These are phyloP conservation scores for Juncus inflexus DNA, from an alignment of 176 grass and related monocot species.

Conservation along the genomic window DNA sequence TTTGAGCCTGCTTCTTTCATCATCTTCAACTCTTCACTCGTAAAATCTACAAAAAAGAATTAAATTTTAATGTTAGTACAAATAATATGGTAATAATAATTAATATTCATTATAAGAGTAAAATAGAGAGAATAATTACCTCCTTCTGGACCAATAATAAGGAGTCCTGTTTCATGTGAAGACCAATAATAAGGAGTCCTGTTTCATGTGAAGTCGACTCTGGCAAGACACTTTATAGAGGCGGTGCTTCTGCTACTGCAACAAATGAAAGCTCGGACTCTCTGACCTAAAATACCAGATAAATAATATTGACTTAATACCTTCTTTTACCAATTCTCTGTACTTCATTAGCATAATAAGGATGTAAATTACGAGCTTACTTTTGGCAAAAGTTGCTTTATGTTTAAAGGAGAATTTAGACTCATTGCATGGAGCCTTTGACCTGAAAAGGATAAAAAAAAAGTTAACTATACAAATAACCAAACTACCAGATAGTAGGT, in stretches of 20 bases:
- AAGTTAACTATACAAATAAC: no score
- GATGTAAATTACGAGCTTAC: no score
- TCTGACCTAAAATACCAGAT: slow-evolving; percentile 40
- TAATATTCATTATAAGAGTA: background rate
- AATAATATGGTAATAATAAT: background rate
- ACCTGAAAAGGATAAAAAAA: no score
- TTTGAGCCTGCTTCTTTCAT: slow-evolving; percentile 57
- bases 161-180: slow-evolving; percentile 59
- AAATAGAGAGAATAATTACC: slow-evolving; percentile 28
- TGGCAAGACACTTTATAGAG: slow-evolving; percentile 54
- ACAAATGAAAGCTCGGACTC: slow-evolving; percentile 66
- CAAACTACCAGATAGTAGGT: no score
- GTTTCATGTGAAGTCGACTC: slow-evolving; percentile 43
- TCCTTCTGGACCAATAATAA: slow-evolving; percentile 92
- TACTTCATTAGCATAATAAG: background rate
- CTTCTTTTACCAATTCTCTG: background rate
- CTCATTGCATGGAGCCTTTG: slow-evolving; percentile 86
- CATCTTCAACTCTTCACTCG: slow-evolving; percentile 60
- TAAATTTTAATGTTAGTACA: background rate
- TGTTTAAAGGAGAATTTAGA: slow-evolving; percentile 61
- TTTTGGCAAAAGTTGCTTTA: slow-evolving; percentile 44
- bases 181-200: no score
- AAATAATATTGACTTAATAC: slow-evolving; percentile 2
- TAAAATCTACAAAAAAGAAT: slow-evolving; percentile 54
- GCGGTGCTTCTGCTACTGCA: slow-evolving; percentile 80